A percentile compares a stretch with the other conserved stretches of the same genome.
phyloP scores from a whole-genome alignment of 2,329 filamentous ascomycete genomes.

The Westerdykella sp. region DNA sequence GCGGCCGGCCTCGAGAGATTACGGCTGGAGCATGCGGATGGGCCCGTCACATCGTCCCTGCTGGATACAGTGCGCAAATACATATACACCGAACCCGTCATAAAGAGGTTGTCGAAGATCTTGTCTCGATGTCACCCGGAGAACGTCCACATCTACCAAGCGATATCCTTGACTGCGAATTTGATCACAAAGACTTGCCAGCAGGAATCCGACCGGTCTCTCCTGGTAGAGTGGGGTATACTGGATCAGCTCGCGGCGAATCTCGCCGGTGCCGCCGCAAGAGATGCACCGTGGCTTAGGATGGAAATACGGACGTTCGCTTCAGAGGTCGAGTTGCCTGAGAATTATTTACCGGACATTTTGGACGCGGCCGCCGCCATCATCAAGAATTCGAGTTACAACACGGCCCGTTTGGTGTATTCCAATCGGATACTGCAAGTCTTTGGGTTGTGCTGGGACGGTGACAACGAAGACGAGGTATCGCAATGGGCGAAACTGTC shows the following conservation, averaged over 20 bases:
- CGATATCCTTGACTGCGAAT: constrained; percentile 55
- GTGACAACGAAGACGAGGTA: constrained; percentile 1
- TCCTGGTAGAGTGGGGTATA: constrained; percentile 65
- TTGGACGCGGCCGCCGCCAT: constrained; percentile 73
- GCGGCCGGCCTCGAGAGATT: constrained; percentile 54
- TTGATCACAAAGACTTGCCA: constrained; percentile 59
- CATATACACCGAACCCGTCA: constrained; percentile 57
- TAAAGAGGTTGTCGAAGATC: constrained; percentile 60
- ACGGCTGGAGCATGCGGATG: constrained; percentile 44
- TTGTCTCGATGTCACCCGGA: constrained; percentile 52
- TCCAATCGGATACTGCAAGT: constrained; percentile 35
- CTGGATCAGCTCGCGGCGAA: constrained; percentile 65
- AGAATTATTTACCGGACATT: constrained; percentile 59
- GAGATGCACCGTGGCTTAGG: constrained; percentile 18
- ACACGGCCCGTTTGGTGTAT: constrained; percentile 57
- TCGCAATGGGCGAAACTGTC: constrained; percentile 31
- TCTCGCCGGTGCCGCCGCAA: constrained; percentile 45
- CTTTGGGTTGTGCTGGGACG: constrained; percentile 28
- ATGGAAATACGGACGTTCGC: constrained; percentile 12
- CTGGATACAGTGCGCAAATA: constrained; percentile 24
- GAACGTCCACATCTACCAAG: constrained; percentile 49
- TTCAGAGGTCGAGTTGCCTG: constrained; percentile 29
- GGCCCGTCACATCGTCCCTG: constrained; percentile 52
- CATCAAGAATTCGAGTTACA: constrained; percentile 70
- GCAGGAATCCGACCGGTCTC: constrained; percentile 62